These are phyloP conservation scores for Tulasnella calospora DNA, from an alignment of 768 basidiomycete species.

Conservation along the genomic window DNA sequence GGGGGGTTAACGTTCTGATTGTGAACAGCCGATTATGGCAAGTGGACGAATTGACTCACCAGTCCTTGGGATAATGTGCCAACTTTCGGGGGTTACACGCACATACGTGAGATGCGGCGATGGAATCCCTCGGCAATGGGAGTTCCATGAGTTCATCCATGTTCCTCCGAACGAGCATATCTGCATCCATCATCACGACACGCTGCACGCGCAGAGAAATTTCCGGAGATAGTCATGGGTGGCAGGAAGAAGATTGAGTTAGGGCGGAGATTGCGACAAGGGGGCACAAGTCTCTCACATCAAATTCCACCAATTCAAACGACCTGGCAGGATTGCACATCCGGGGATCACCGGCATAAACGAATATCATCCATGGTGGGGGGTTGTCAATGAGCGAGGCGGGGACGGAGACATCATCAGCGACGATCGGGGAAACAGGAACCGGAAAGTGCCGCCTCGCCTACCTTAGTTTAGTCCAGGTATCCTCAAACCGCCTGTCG, in stretches of 20 bases:
- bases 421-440: conserved; percentile 26
- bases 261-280: background rate
- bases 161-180: conserved; percentile 78
- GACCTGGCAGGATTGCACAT: conserved; percentile 36
- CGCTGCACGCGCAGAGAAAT: conserved; percentile 30
- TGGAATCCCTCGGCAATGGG: conserved; percentile 57
- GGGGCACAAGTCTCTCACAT: conserved; percentile 42
- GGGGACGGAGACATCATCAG: background rate
- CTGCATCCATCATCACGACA: conserved; percentile 76
- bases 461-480: conserved; percentile 41
- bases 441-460: background rate
- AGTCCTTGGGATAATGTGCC: conserved; percentile 82
- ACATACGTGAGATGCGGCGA: conserved; percentile 86
- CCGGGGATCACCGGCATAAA: background rate
- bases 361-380: background rate
- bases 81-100: conserved; percentile 89
- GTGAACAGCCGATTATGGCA: background rate
- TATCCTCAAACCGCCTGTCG: conserved; percentile 32
- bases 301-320: conserved; percentile 64
- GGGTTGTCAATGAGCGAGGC: background rate
- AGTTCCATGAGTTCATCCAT: conserved; percentile 65
- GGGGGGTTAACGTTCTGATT: conserved; percentile 26
- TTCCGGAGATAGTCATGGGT: conserved; percentile 6
- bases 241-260: background rate
- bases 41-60: conserved; percentile 44